phyloP scores from a whole-genome alignment of 2,329 filamentous ascomycete genomes.

The Pseudogymnoascus sp. region DNA sequence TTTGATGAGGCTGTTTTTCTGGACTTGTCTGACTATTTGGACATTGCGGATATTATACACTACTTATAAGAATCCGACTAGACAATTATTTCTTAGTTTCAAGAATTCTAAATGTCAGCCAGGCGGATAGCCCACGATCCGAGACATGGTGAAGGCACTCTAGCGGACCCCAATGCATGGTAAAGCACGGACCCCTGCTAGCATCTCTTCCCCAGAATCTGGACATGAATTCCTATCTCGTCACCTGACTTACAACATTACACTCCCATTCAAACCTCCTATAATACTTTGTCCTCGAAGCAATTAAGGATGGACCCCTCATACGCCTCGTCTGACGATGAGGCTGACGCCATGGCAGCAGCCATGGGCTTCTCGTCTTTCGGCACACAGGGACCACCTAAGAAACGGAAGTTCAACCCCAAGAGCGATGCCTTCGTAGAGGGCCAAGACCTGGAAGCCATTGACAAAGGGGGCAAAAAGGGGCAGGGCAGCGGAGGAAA shows the following conservation, averaged over 20 bases:
- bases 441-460: constrained; percentile 25
- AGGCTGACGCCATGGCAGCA: constrained; percentile 52
- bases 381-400: constrained; percentile 46
- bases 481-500: constrained; percentile 27
- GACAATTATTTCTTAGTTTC: not conserved
- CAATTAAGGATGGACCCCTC: not conserved
- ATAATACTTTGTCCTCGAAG: not conserved
- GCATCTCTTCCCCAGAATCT: constrained; percentile 1
- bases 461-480: constrained; percentile 28
- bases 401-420: constrained; percentile 61
- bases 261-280: not conserved
- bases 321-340: constrained; percentile 17
- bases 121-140: not conserved
- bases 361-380: constrained; percentile 70
- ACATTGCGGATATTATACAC: not conserved
- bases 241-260: not conserved
- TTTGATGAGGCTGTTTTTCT: not conserved
- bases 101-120: not conserved
- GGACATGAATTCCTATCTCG: not conserved
- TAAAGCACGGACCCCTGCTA: not conserved
- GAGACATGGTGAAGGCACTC: not conserved
- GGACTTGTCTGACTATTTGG: not conserved
- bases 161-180: not conserved
- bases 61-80: not conserved
- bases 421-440: constrained; percentile 42